phyloP scores from a whole-genome alignment of 2,329 filamentous ascomycete species.

The Cladosporium sp. region DNA sequence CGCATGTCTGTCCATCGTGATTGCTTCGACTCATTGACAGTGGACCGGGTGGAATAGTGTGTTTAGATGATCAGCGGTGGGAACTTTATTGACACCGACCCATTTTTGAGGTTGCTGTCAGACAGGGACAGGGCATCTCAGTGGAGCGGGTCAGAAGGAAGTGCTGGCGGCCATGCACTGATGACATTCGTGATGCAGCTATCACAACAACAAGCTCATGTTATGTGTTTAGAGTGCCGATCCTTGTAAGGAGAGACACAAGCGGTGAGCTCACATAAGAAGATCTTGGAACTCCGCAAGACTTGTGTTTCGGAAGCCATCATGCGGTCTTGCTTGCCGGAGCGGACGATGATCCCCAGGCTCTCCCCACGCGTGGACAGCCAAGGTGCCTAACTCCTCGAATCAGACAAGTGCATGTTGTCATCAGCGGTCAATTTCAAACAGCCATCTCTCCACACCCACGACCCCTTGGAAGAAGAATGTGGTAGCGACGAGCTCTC shows the following conservation, averaged over 20 bases:
- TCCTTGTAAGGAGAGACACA: not conserved
- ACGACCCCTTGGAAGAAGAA: not conserved
- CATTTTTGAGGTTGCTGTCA: not conserved
- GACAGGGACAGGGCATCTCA: not conserved
- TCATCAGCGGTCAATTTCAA: not conserved
- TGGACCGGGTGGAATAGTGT: not conserved
- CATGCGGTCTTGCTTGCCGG: not conserved
- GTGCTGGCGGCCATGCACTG: not conserved
- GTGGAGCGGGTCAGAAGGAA: not conserved
- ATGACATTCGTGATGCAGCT: not conserved
- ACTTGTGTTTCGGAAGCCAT: not conserved
- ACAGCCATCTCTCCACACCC: not conserved
- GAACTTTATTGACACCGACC: not conserved
- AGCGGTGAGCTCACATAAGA: conserved; percentile 1
- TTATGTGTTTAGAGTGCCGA: not conserved
- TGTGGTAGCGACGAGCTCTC: not conserved
- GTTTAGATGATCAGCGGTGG: not conserved
- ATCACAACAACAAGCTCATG: not conserved
- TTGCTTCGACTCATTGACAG: not conserved
- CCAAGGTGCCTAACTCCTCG: not conserved
- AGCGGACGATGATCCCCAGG: conserved; percentile 9
- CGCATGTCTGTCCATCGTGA: not conserved
- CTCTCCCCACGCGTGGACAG: conserved; percentile 4
- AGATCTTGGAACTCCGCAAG: not conserved
- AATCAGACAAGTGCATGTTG: not conserved